Conservation (phyloP, 192 early-diverging fungal species). For the Endogone sp. region DNA sequence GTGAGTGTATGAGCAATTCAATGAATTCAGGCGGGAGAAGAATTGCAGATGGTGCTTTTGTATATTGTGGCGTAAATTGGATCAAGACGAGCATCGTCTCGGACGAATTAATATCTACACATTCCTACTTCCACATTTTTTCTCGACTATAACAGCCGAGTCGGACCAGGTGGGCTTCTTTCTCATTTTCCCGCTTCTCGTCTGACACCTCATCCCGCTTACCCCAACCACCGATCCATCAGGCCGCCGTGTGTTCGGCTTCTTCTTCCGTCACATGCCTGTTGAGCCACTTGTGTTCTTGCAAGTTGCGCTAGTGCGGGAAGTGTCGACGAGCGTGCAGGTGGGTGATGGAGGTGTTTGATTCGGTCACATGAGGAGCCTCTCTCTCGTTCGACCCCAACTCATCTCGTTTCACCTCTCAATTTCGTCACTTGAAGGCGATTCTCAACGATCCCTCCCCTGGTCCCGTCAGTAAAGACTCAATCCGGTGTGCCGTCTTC, state of each 20-base stretch:
- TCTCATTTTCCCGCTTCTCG: not conserved
- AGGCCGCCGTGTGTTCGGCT: constrained; percentile 78
- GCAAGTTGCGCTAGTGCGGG: constrained; percentile 71
- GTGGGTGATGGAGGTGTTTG: constrained; percentile 16
- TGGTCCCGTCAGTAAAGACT: constrained; percentile 10
- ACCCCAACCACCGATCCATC: too few species aligned
- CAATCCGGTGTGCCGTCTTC: constrained; percentile 74
- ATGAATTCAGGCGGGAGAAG: too few species aligned
- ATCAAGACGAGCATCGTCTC: too few species aligned
- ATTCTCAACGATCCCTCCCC: constrained; percentile 56
- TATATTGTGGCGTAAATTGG: too few species aligned
- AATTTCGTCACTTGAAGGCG: constrained; percentile 14
- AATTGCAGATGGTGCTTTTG: too few species aligned
- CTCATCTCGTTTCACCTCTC: not conserved
- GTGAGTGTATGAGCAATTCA: constrained; percentile 45
- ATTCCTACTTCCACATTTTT: too few species aligned
- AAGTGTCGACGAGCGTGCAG: constrained; percentile 65
- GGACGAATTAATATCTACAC: too few species aligned
- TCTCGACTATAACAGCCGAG: not conserved
- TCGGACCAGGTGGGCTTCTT: not conserved
- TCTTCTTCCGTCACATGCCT: constrained; percentile 75
- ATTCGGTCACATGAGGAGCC: too few species aligned
- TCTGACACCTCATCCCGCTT: too few species aligned
- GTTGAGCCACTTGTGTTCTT: constrained; percentile 89
- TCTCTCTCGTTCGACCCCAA: too few species aligned